Percentiles rank a stretch among this genome's conserved stretches.
phyloP scores from a whole-genome alignment of 177 flowering plant species.

The Tripterygium wilfordii region DNA sequence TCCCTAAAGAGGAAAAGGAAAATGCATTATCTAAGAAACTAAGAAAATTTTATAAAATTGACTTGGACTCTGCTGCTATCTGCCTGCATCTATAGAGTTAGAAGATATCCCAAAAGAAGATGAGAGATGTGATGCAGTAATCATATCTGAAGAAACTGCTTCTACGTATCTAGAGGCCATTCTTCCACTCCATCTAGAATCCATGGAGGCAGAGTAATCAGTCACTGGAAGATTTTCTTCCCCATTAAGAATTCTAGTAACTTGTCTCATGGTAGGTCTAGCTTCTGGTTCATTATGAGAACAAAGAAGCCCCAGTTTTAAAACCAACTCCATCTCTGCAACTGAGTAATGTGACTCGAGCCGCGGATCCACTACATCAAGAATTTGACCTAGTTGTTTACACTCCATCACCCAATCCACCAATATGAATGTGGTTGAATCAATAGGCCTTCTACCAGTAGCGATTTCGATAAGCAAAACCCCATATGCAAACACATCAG shows the following conservation, averaged over 20 bases:
- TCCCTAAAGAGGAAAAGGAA: too few relatives aligned
- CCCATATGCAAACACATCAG: constrained; percentile 58
- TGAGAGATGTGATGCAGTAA: constrained; percentile 3
- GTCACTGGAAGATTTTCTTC: constrained; percentile 28
- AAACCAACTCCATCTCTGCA: constrained; percentile 32
- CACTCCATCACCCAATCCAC: constrained; percentile 34
- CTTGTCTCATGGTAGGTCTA: constrained; percentile 40
- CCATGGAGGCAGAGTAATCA: constrained; percentile 15
- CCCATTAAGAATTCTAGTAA: constrained; percentile 22
- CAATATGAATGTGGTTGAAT: constrained; percentile 15
- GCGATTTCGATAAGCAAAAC: constrained; percentile 45
- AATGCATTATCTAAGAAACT: too few relatives aligned
- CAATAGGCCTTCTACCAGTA: constrained; percentile 32
- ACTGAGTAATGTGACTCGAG: constrained; percentile 9
- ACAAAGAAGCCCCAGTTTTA: constrained; percentile 38
- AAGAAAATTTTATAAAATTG: too few relatives aligned
- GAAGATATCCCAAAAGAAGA: too few relatives aligned
- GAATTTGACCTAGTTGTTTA: constrained; percentile 10
- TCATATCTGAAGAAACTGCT: constrained; percentile 15
- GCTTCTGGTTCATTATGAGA: constrained; percentile 17
- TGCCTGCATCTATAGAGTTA: too few relatives aligned
- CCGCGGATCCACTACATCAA: constrained; percentile 28
- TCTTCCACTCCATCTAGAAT: constrained; percentile 17
- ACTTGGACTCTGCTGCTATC: too few relatives aligned
- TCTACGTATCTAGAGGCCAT: constrained; percentile 16